A percentile compares a stretch with the other conserved stretches of the same genome.
Evolutionary conservation across 2,329 filamentous ascomycete species (phyloP).

Genomic region (Alternaria atra): DNA sequence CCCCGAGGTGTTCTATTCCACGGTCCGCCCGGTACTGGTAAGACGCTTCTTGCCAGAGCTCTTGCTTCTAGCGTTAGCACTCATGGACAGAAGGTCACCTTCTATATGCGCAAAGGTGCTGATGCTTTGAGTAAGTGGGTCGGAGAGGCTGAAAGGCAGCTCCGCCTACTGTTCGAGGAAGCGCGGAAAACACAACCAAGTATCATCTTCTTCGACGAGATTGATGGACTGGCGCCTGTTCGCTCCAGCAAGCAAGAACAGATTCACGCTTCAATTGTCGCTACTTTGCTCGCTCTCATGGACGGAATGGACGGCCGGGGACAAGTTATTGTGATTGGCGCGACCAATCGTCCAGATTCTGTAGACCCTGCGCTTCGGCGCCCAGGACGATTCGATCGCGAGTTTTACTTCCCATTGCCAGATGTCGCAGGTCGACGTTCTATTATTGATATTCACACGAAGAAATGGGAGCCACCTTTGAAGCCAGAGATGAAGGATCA

Average conservation of each 20-base stretch:
- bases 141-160: constrained; percentile 94
- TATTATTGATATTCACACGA: constrained; percentile 95
- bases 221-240: constrained; percentile 94
- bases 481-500: constrained; percentile 80
- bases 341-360: constrained; percentile 96
- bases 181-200: constrained; percentile 94
- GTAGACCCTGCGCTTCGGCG: constrained; percentile 95
- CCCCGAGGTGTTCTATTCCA: constrained; percentile 96
- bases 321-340: constrained; percentile 97
- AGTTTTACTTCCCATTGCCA: constrained; percentile 97
- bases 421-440: constrained; percentile 80
- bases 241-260: constrained; percentile 98
- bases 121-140: constrained; percentile 99
- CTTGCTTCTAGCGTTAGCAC: constrained; percentile 89
- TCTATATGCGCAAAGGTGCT: constrained; percentile 99
- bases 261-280: constrained; percentile 90
- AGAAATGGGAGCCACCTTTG: constrained; percentile 84
- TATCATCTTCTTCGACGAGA: constrained; percentile 99
- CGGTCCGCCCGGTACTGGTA: constrained; percentile 95
- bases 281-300: constrained; percentile 60
- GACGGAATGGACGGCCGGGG: constrained; percentile 63
- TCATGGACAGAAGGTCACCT: constrained; percentile 92
- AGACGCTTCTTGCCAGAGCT: constrained; percentile 93
- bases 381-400: constrained; percentile 93
- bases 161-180: constrained; percentile 93